Percentiles rank a stretch among this genome's conserved stretches.
Evolutionary conservation across 129 eudicot species (phyloP).

Genomic region (Sambucus nigra): DNA sequence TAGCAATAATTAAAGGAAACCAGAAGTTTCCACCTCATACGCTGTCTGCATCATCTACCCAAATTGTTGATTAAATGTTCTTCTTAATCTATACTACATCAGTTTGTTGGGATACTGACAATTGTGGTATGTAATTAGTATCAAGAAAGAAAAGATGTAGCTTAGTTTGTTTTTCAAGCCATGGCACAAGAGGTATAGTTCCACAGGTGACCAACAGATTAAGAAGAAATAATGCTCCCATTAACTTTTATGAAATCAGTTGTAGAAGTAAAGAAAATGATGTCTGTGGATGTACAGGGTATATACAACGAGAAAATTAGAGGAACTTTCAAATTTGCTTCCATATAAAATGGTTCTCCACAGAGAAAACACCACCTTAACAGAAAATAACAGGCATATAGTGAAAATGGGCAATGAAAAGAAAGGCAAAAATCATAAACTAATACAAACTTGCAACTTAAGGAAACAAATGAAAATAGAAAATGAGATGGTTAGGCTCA

Average conservation of each 20-base stretch:
- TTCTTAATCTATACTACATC: neutral
- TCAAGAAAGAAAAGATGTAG: neutral
- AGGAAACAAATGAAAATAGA: no score
- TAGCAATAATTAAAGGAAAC: no score
- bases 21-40: no score
- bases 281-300: neutral
- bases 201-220: neutral
- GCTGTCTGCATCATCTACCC: no score
- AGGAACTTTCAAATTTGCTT: no score
- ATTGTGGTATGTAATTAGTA: neutral
- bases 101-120: neutral
- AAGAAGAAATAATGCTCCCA: neutral
- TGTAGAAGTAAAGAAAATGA: neutral
- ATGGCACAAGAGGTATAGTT: neutral
- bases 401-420: neutral
- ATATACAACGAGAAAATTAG: no score
- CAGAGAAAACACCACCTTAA: no score
- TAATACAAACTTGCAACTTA: no score
- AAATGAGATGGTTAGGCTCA: neutral
- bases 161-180: neutral
- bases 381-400: no score
- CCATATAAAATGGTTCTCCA: no score
- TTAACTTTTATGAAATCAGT: no score
- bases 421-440: neutral
- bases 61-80: no score